phyloP scores from a whole-genome alignment of 352 stramenopile species.

The Stramenopiles sp. region DNA sequence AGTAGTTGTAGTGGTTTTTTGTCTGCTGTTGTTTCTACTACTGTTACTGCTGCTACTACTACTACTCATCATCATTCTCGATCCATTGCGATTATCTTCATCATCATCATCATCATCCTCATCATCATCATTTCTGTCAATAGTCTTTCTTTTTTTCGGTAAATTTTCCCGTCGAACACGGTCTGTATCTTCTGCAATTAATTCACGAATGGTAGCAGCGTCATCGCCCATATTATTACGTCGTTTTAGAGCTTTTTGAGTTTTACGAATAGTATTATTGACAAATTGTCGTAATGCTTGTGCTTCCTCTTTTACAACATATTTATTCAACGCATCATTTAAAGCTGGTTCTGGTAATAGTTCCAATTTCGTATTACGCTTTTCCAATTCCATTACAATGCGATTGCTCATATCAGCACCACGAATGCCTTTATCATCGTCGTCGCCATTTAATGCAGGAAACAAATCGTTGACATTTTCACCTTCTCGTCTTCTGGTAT shows the following conservation, averaged over 20 bases:
- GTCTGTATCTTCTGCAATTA: neutral
- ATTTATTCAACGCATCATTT: constrained; percentile 43
- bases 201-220: neutral
- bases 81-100: too few species aligned
- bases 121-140: too few species aligned
- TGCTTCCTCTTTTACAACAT: constrained; percentile 49
- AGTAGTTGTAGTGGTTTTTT: too few species aligned
- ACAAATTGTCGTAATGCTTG: constrained; percentile 51
- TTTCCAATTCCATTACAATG: constrained; percentile 35
- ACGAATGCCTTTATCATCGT: constrained; percentile 31
- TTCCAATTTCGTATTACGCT: constrained; percentile 40
- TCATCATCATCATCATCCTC: too few species aligned
- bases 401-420: constrained; percentile 30
- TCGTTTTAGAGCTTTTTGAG: constrained; percentile 34
- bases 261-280: constrained; percentile 36
- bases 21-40: too few species aligned
- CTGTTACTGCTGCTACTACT: too few species aligned
- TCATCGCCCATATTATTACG: neutral
- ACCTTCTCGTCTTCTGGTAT: constrained; percentile 25
- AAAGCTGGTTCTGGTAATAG: constrained; percentile 45
- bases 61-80: too few species aligned
- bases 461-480: constrained; percentile 20
- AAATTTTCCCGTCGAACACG: too few species aligned
- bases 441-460: constrained; percentile 22
- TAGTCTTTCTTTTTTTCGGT: too few species aligned